Percentiles rank a stretch among this genome's conserved stretches.
These are phyloP conservation scores for Odontarrhena argentea DNA, from an alignment of 345 rosid genomes.

Conservation along the genomic window DNA sequence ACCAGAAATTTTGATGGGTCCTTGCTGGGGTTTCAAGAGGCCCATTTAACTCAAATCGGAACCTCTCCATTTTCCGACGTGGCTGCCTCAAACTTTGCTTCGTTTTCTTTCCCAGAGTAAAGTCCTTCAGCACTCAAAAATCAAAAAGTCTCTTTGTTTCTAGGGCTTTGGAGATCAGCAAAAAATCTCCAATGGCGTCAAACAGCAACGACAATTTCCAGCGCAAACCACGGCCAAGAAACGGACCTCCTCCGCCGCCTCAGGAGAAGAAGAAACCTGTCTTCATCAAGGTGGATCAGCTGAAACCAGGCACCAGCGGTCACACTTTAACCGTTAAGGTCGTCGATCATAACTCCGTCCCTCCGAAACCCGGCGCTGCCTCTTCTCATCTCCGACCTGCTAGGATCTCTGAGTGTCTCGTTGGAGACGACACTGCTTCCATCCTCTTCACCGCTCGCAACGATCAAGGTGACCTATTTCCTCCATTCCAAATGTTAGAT, in stretches of 20 bases:
- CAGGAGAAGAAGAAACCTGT: slow-evolving; percentile 67
- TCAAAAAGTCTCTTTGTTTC: slow-evolving; percentile 1
- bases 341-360: slow-evolving; percentile 50
- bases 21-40: not conserved
- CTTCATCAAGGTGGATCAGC: slow-evolving; percentile 63
- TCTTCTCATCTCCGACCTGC: slow-evolving; percentile 49
- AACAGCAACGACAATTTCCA: slow-evolving; percentile 33
- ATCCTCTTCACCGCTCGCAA: slow-evolving; percentile 75
- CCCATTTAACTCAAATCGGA: slow-evolving; percentile 1
- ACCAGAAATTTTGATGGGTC: no score
- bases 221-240: slow-evolving; percentile 33
- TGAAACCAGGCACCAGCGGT: slow-evolving; percentile 68
- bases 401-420: slow-evolving; percentile 68
- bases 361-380: slow-evolving; percentile 48
- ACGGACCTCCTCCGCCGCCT: slow-evolving; percentile 39
- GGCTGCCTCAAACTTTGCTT: slow-evolving; percentile 19
- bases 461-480: slow-evolving; percentile 56
- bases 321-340: slow-evolving; percentile 66
- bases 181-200: slow-evolving; percentile 35
- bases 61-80: not conserved
- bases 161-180: slow-evolving; percentile 34
- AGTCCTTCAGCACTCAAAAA: slow-evolving; percentile 26
- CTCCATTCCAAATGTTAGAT: not conserved
- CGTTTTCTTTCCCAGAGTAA: slow-evolving; percentile 6
- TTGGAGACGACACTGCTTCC: slow-evolving; percentile 73